Conservation (phyloP, 169 alveolate species). For the Neospora caninum region DNA sequence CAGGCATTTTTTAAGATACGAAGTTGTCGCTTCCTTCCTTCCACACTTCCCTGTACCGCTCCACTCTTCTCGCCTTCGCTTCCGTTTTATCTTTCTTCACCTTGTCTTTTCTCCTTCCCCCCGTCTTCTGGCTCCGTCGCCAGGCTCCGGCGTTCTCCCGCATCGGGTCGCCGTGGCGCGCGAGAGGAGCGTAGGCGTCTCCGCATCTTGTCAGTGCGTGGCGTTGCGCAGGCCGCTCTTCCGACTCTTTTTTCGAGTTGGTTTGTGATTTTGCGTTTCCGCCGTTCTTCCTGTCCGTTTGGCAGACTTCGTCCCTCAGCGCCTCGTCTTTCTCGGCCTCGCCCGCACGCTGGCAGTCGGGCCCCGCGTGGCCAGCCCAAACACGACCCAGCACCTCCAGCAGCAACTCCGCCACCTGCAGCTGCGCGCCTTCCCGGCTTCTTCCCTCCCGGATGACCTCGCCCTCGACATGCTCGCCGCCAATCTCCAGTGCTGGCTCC, state of each 20-base stretch:
- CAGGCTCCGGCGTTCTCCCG: too few relatives aligned
- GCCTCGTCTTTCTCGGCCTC: slow-evolving; percentile 8
- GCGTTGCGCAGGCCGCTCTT: too few relatives aligned
- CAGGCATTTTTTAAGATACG: not conserved
- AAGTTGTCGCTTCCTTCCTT: too few relatives aligned
- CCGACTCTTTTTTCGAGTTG: not conserved
- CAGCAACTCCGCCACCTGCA: slow-evolving; percentile 10
- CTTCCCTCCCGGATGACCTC: not conserved
- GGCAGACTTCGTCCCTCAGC: slow-evolving; percentile 1
- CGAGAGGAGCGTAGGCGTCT: too few relatives aligned
- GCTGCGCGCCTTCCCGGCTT: not conserved
- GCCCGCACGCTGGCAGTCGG: not conserved
- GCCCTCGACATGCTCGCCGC: not conserved
- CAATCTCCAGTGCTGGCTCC: not conserved
- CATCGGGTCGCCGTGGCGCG: too few relatives aligned
- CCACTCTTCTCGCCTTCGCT: too few relatives aligned
- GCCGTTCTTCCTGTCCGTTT: not conserved
- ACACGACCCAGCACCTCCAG: slow-evolving; percentile 7
- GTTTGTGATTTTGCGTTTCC: not conserved
- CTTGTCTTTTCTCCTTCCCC: too few relatives aligned
- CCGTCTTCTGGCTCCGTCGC: too few relatives aligned
- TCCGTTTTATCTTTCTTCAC: too few relatives aligned
- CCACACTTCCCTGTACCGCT: too few relatives aligned
- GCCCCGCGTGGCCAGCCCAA: not conserved
- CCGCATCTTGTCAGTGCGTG: too few relatives aligned